A percentile compares a stretch with the other conserved stretches of the same genome.
Conservation (phyloP, 148 eudicot genomes). For the Fagopyrum tataricum region DNA sequence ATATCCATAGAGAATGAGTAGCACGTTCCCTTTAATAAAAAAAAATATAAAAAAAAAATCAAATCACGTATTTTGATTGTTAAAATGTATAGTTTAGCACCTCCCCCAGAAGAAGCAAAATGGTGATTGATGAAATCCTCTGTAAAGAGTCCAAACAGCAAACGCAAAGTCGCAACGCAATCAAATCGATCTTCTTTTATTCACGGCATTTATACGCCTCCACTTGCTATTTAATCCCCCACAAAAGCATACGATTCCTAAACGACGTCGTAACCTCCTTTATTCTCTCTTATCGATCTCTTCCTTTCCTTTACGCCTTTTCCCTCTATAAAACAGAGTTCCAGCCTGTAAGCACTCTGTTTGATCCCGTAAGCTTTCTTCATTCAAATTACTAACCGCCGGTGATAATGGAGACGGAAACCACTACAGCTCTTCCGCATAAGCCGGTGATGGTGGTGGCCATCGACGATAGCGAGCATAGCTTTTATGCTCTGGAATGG, state of each 20-base stretch:
- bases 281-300: not conserved
- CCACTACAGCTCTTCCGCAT: not conserved
- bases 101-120: not conserved
- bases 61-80: too few species aligned
- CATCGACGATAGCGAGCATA: conserved; percentile 56
- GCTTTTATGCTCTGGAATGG: conserved; percentile 60
- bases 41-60: too few species aligned
- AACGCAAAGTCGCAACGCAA: too few species aligned
- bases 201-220: not conserved
- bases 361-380: not conserved
- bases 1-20: too few species aligned
- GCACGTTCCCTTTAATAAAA: too few species aligned
- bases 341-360: not conserved
- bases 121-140: not conserved
- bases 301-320: not conserved
- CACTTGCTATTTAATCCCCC: not conserved
- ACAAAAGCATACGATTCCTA: not conserved
- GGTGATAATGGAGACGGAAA: conserved; percentile 13
- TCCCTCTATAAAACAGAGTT: not conserved
- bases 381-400: too few species aligned
- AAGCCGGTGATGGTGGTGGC: conserved; percentile 51
- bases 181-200: not conserved
- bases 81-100: not conserved
- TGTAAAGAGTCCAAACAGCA: not conserved
- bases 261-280: not conserved